Evolutionary conservation across 192 early-diverging fungal genomes (phyloP).

Genomic region (Coemansia sp.): DNA sequence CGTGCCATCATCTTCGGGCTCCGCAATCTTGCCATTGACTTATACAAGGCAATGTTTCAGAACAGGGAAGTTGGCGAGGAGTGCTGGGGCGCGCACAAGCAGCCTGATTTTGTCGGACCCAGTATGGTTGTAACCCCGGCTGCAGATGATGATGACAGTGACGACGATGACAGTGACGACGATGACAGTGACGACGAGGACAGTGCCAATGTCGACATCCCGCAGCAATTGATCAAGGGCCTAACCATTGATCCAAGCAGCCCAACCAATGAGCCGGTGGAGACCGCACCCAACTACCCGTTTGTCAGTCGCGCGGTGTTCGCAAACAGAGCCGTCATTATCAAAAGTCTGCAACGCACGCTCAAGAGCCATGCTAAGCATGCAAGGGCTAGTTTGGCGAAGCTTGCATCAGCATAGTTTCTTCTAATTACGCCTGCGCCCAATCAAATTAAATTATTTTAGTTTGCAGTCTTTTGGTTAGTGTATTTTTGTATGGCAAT

Average conservation of each 20-base stretch:
- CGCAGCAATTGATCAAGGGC: no score
- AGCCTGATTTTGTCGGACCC: not conserved
- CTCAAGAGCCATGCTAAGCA: no score
- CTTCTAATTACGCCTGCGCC: not conserved
- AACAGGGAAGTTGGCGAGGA: not conserved
- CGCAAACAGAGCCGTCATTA: no score
- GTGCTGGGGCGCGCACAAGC: not conserved
- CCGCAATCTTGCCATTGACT: not conserved
- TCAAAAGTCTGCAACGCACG: no score
- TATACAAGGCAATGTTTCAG: not conserved
- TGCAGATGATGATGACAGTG: constrained; percentile 24
- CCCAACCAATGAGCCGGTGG: no score
- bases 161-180: constrained; percentile 45
- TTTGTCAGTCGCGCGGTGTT: no score
- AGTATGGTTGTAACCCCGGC: no score
- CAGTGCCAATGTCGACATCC: no score
- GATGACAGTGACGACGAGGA: constrained; percentile 55
- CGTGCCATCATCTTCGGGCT: constrained; percentile 8
- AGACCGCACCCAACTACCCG: no score
- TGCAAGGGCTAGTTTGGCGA: no score
- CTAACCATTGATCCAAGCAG: no score
- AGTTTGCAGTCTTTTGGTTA: not conserved
- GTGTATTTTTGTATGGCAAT: not conserved
- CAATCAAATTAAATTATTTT: not conserved
- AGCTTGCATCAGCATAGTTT: no score